Percentiles rank a stretch among this genome's conserved stretches.
phyloP scores from a whole-genome alignment of 139 green algal species.

The Picocystis salinarum region DNA sequence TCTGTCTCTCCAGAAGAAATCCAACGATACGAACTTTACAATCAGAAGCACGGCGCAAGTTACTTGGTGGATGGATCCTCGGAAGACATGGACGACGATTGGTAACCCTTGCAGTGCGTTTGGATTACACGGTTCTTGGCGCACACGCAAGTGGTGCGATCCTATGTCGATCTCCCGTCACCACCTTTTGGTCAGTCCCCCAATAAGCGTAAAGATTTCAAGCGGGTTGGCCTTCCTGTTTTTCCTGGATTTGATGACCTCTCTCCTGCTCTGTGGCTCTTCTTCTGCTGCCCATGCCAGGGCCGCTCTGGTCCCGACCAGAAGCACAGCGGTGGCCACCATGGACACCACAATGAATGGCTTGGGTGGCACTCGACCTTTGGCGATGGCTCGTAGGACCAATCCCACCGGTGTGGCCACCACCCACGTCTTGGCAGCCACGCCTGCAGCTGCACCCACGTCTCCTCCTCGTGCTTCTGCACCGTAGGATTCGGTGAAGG shows the following conservation, averaged over 20 bases:
- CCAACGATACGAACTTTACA: slow-evolving; percentile 60
- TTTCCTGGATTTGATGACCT: too few species aligned
- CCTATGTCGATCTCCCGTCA: slow-evolving; percentile 16
- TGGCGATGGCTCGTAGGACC: slow-evolving; percentile 22
- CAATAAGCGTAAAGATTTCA: slow-evolving; percentile 43
- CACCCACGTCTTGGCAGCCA: slow-evolving; percentile 45
- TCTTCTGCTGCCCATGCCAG: slow-evolving; percentile 17
- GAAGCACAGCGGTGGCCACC: slow-evolving; percentile 31
- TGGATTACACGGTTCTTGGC: too few species aligned
- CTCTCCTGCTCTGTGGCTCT: too few species aligned
- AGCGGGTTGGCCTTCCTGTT: slow-evolving; percentile 36
- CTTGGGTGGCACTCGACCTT: slow-evolving; percentile 40
- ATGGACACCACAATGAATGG: slow-evolving; percentile 48
- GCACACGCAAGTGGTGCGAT: too few species aligned
- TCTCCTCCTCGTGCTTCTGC: slow-evolving; percentile 22
- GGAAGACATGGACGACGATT: not conserved
- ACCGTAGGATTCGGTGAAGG: slow-evolving; percentile 29
- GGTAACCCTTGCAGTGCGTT: too few species aligned
- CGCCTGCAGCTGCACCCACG: slow-evolving; percentile 17
- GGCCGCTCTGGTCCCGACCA: slow-evolving; percentile 43
- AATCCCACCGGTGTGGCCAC: slow-evolving; percentile 39
- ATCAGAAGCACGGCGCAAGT: slow-evolving; percentile 61
- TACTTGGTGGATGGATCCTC: slow-evolving; percentile 16
- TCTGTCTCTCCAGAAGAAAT: slow-evolving; percentile 50
- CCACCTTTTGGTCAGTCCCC: slow-evolving; percentile 30